Evolutionary conservation across 225 moss, liverwort and hornwort species (phyloP), one percentile per base, ranked within the genome.

Genomic region (Polytrichum formosum): DNA sequence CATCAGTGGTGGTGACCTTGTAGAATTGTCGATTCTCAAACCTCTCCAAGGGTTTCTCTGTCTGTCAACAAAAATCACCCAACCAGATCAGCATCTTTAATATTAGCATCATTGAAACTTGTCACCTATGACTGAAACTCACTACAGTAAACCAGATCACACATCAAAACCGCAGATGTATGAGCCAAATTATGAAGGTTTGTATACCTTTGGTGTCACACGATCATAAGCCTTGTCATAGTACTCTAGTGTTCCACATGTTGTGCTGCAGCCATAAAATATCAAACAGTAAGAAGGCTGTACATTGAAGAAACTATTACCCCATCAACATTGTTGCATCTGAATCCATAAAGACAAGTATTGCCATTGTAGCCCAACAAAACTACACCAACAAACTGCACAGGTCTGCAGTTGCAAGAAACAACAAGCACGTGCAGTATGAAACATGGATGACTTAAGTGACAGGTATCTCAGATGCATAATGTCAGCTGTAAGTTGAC

Each of bases 1-100:
- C 97, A 69, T 97, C 97, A 27, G 92, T 94, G 2, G 97, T 97
- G 35, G 97, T 97, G 35, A 97, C 94, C 82, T 97, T 97, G 85
- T 84, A 97, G 56, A 97, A 97, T 35, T 91, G 92, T 17, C 94
- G 84, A 70, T 84, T 97, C 61, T 94, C 97, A 61, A 94, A 97
- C 29, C 97, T 89, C 72, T 97, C 97, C 60, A 97, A 84, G 18
- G 91, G 56, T 29, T 89, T 90, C 75, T 97, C 97, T 1, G 83
- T 79, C 87, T 88, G 77, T 61, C 28, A 65, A 63, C 56, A 70
- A 13, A n/a, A 65, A 59, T 33, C 54, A 70, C 67, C 46, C 56
- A 54, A 46, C 46, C 46, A 46, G 37, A 9, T 37, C 37, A 37
- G 37, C 10, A 37, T 37, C 37, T 37, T 37, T 37, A 37, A 10